These are phyloP conservation scores for Mediolabrus comicus DNA, from an alignment of 108 stramenopile genomes.

Conservation along the genomic window DNA sequence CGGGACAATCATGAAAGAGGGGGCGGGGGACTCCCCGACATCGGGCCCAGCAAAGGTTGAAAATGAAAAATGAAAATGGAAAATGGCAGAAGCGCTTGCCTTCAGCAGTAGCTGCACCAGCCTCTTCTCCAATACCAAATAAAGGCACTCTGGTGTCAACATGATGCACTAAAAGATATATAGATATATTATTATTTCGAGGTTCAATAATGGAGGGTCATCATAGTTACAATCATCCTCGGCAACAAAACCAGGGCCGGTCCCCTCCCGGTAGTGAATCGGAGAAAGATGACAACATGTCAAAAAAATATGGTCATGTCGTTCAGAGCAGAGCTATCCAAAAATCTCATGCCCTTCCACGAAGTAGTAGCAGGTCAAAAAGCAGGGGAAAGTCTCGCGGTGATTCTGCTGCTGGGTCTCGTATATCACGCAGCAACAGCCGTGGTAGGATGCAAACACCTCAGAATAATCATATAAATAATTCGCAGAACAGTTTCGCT, in stretches of 20 bases:
- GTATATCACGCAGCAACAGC: not conserved
- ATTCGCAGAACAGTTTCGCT: not conserved
- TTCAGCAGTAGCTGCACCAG: too few relatives aligned
- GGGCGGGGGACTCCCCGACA: too few relatives aligned
- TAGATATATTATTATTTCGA: too few relatives aligned
- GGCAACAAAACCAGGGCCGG: conserved; percentile 2
- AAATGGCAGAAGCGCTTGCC: too few relatives aligned
- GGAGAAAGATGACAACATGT: not conserved
- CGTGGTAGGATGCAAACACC: not conserved
- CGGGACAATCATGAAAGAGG: too few relatives aligned
- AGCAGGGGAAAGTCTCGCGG: not conserved
- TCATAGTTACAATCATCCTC: not conserved
- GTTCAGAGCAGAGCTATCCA: not conserved
- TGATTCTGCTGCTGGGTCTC: not conserved
- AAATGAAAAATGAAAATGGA: too few relatives aligned
- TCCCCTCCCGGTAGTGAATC: not conserved
- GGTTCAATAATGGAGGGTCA: not conserved
- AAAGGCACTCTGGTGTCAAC: too few relatives aligned
- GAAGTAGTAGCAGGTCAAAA: conserved; percentile 13
- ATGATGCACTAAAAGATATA: too few relatives aligned
- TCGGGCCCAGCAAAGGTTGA: too few relatives aligned
- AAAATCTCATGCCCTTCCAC: conserved; percentile 9
- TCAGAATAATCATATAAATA: not conserved
- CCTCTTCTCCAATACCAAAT: too few relatives aligned
- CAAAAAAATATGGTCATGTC: conserved; percentile 3